Evolutionary conservation across 768 basidiomycete genomes (phyloP), one percentile per base, ranked within the genome.

Genomic region (Lactarius psammicola): DNA sequence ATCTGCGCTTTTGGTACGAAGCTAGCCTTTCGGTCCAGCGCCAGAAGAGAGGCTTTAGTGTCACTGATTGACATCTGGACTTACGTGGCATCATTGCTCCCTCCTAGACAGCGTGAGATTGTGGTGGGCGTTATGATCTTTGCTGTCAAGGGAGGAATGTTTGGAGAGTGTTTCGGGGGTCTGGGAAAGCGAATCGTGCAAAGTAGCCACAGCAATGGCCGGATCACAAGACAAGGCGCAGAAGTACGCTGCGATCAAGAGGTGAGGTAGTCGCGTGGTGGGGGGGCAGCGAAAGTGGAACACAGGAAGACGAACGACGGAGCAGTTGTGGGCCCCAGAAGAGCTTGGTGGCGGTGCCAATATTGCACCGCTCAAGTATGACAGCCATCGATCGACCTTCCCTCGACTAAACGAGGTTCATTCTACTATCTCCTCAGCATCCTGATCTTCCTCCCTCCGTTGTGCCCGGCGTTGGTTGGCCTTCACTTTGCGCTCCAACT

Each of bases 401-500:
- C 10, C 23, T 28, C 10, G 10, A 26, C 49, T 51, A 26, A 44
- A 55, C 23, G 13, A 10, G 30, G 28, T 26, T 68, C 71, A 82
- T 70, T 90, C 89, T 51, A 85, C 84, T 55, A 91, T 86, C 65
- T 85, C 82, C 57, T 81, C 82, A 33, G 69, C 71, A 36, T 76
- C 74, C 17, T 71, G 74, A 20, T 75, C 77, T 34, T 76, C 75
- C 56, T 75, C 77, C 38, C 78, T 79, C 63, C 74, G 75, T 68
- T 79, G 79, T 42, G 79, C 78, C 44, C 87, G 80, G 61, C 89
- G 83, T n/a, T 79, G 76, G 62, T 80, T 79, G 3, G 81, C 82
- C 71, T 83, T 88, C 60, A 88, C 82, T 62, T 82, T 86, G 75
- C 85, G 87, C 36, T 80, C 85, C 18, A 94, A 75, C 0, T 79